These are phyloP conservation scores for Arxiozyma telluris DNA, from an alignment of 1,139 yeast genomes.

Conservation along the genomic window DNA sequence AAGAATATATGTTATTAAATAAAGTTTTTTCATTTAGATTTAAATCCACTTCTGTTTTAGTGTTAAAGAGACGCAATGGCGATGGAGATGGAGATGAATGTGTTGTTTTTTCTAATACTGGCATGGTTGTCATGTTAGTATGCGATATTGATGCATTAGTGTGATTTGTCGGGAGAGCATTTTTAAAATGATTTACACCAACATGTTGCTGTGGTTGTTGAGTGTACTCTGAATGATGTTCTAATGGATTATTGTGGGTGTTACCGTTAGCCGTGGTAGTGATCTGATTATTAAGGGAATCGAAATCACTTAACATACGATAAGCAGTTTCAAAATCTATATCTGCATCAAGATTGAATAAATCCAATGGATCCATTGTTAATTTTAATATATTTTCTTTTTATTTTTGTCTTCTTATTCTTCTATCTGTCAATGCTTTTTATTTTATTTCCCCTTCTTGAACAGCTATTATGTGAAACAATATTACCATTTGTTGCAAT, in stretches of 20 bases:
- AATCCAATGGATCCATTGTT: constrained; percentile 5
- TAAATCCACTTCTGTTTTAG: background rate
- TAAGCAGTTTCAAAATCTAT: constrained; percentile 32
- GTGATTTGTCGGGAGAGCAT: background rate
- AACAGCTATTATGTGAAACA: background rate
- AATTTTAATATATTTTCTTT: background rate
- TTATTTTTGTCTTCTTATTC: background rate
- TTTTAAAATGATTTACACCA: background rate
- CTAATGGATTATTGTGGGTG: background rate
- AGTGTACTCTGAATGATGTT: background rate
- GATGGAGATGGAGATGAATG: background rate
- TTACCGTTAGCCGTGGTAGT: background rate
- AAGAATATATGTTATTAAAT: background rate
- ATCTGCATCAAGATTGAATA: constrained; percentile 26
- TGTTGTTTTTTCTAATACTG: background rate
- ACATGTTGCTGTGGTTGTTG: background rate
- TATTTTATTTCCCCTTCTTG: background rate
- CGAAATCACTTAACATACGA: constrained; percentile 20
- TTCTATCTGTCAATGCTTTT: background rate
- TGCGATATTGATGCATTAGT: background rate
- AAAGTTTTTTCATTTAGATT: background rate
- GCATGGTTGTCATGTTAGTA: background rate
- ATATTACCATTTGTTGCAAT: too few species aligned
- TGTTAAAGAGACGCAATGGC: background rate
- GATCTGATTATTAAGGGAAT: background rate